Conservation (phyloP, 352 stramenopile genomes). For the Paralagenidium karlingii region DNA sequence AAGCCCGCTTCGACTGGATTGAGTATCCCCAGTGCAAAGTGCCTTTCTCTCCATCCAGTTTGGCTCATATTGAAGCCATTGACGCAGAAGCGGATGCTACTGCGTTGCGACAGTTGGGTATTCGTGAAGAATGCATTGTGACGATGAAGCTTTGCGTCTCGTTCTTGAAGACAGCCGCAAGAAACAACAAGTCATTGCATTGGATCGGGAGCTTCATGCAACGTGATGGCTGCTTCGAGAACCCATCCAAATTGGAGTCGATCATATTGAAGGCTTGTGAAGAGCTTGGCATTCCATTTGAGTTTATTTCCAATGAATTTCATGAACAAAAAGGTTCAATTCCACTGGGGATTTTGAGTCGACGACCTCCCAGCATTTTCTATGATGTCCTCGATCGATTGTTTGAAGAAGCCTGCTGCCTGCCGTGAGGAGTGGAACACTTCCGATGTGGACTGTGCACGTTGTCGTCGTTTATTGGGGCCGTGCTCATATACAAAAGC, state of each 20-base stretch:
- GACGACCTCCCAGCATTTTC: slow-evolving; percentile 46
- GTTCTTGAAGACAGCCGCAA: slow-evolving; percentile 42
- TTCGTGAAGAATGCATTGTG: slow-evolving; percentile 56
- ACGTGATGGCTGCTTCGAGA: slow-evolving; percentile 49
- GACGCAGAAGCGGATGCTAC: slow-evolving; percentile 35
- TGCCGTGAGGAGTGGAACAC: no score
- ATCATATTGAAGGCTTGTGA: slow-evolving; percentile 31
- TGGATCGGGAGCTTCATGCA: slow-evolving; percentile 69
- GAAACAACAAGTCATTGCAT: slow-evolving; percentile 27
- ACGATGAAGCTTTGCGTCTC: slow-evolving; percentile 68
- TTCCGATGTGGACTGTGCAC: no score
- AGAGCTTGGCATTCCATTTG: slow-evolving; percentile 25
- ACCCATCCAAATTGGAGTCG: slow-evolving; percentile 39
- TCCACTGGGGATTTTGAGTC: slow-evolving; percentile 37
- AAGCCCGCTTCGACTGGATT: slow-evolving; percentile 72
- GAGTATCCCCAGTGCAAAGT: slow-evolving; percentile 59
- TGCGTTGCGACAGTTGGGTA: slow-evolving; percentile 33
- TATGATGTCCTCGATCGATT: slow-evolving; percentile 32
- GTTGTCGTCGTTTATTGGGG: no score
- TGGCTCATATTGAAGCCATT: slow-evolving; percentile 41
- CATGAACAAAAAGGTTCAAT: slow-evolving; percentile 46
- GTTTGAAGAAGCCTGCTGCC: slow-evolving; percentile 5
- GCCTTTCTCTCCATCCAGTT: slow-evolving; percentile 23
- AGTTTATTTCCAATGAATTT: slow-evolving; percentile 39
- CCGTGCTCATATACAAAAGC: no score